These are phyloP conservation scores for Phytophthora capsici DNA, from an alignment of 352 stramenopile species.

Conservation along the genomic window DNA sequence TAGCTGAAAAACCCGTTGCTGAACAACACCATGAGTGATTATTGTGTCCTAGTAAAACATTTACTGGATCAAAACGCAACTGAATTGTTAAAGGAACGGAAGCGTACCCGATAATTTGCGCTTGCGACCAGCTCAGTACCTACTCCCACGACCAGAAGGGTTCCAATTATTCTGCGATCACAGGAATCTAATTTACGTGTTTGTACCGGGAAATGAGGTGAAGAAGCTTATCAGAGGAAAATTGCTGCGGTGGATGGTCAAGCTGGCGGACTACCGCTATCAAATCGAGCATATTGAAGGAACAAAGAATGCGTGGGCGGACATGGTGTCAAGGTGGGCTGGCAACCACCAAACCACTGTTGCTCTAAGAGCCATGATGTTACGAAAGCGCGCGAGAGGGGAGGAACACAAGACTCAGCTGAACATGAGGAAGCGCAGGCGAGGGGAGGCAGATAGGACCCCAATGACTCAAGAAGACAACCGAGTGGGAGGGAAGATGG, in stretches of 20 bases:
- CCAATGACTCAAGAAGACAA: too few species aligned
- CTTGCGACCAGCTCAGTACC: neutral
- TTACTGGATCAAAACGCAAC: neutral
- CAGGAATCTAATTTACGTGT: neutral
- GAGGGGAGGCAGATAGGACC: too few species aligned
- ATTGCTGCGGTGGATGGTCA: neutral
- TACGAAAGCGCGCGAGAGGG: too few species aligned
- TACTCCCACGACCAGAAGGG: neutral
- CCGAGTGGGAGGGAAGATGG: too few species aligned
- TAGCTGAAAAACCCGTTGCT: neutral
- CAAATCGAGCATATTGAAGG: conserved; percentile 1
- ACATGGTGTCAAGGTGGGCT: neutral
- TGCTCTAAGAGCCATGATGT: too few species aligned
- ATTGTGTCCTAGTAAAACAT: neutral
- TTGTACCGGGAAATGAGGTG: neutral
- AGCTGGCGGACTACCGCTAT: neutral
- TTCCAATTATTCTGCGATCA: neutral
- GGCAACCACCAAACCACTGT: too few species aligned
- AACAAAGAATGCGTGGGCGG: neutral
- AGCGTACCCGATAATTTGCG: neutral
- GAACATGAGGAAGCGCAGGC: too few species aligned
- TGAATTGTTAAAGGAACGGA: neutral
- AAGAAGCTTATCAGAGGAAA: neutral
- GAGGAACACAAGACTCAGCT: too few species aligned
- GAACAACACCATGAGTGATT: neutral